Evolutionary conservation across 2,329 filamentous ascomycete species (phyloP), one percentile per base, ranked within the genome.

Genomic region (Blastomyces parvus): DNA sequence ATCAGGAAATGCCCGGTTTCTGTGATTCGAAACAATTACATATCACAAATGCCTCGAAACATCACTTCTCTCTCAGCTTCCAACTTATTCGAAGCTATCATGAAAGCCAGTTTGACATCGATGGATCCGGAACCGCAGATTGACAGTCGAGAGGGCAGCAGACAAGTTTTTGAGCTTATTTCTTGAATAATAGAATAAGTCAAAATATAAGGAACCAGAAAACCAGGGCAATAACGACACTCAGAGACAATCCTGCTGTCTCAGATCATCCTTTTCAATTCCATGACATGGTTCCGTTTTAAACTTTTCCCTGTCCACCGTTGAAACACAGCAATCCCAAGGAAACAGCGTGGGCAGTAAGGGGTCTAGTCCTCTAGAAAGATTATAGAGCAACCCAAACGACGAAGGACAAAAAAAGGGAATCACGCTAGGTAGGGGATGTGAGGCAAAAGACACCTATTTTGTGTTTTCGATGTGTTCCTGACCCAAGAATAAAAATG

Each of bases 301-400:
- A 17, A 55, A 36, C 30, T 40, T 57, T 57, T 14, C 2, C 55
- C n/a, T 57, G 1, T n/a, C n/a, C 55, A 13, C 8, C 38, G 8
- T 57, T 40, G 55, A 57, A 57, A 57, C 55, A 57, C 38, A n/a
- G 55, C 19, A 57, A 40, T 57, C 36, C 19, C 55, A 22, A 38
- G 52, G 30, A 33, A 53, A 27, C 50, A 53, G 27, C 13, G 17
- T 19, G 7, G 22, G 8, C 33, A 17, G n/a, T 6, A 22, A 36
- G 3, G 53, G 53, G n/a, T 17, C 25, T 55, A 3, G 27, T n/a
- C n/a, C n/a, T n/a, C n/a, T 14, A 27, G 52, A 55, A n/a, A 55
- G 22, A 22, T n/a, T 55, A 55, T 9, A 17, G n/a, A 57, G 33
- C 11, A 17, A 57, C 36, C 9, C n/a, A 40, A 57, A 33, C n/a